Percentiles rank a stretch among this genome's conserved stretches.
phyloP scores from a whole-genome alignment of 345 rosid genomes.

The Pelargonium nanum region DNA sequence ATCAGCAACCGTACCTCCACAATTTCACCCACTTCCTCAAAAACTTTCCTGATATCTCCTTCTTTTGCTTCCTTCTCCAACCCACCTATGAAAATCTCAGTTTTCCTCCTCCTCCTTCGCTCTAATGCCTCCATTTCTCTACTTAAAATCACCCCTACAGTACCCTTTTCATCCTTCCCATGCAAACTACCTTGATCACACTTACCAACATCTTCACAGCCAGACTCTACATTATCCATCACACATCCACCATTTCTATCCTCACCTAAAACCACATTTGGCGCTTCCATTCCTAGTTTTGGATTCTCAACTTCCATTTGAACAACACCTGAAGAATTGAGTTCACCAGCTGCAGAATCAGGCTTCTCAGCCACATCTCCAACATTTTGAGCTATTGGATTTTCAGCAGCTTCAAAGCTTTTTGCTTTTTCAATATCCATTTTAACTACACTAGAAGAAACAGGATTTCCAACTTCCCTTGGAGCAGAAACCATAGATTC shows the following conservation, averaged over 20 bases:
- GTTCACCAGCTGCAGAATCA: not conserved
- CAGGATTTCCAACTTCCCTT: not conserved
- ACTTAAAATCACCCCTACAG: constrained; percentile 12
- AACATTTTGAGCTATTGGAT: not conserved
- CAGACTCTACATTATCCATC: not conserved
- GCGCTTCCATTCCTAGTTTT: not conserved
- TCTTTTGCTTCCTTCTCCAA: constrained; percentile 15
- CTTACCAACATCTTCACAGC: constrained; percentile 5
- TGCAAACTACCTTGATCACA: not conserved
- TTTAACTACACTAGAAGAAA: not conserved
- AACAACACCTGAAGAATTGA: not conserved
- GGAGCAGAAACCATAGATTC: not conserved
- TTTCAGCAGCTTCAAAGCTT: not conserved
- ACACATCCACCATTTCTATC: not conserved
- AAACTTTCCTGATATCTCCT: constrained; percentile 20
- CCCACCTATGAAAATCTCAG: constrained; percentile 25
- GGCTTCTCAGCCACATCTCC: not conserved
- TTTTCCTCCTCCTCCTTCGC: constrained; percentile 17
- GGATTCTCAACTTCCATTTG: constrained; percentile 7
- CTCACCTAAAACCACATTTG: constrained; percentile 1
- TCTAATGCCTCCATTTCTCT: constrained; percentile 23
- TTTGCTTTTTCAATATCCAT: not conserved
- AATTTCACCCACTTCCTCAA: constrained; percentile 19
- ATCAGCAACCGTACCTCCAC: constrained; percentile 14
- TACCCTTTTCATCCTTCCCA: not conserved